Base-by-base conservation (phyloP, 306 rosid species). In the Prunus campanulata region DNA sequence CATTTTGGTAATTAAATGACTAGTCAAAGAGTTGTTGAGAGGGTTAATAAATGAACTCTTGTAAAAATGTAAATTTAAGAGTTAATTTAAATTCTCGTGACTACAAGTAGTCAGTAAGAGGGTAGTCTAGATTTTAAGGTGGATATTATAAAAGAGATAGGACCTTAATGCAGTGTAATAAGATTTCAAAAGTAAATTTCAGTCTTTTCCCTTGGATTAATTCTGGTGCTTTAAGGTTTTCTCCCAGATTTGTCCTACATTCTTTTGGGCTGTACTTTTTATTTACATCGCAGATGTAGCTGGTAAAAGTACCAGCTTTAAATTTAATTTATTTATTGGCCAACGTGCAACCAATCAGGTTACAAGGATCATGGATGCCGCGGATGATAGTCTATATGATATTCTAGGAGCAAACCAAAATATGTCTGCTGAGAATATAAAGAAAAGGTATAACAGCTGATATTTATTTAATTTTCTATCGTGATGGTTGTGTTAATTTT, bases 341-440 rank as follows among this genome's bases (percentile, higher is more conserved):
- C 35, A 11, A 32, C 14, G 56, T 72, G 52, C 3, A 6, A 85
- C 66, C 80, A 68, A 69, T 76, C 89, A 94, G 97, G 97, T 94
- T 61, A 84, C 96, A 74, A 85, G 98, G 83, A 94, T 94, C 77
- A 89, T 94, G 96, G 95, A 84, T 48, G 86, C 79, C 65, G 96
- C 77, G 61, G 87, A 78, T 56, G 94, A 85, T 77, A 80, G 83
- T 82, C 95, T 94, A 44, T 94, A 91, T 77, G 98, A 92, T 81
- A 79, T 94, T 78, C 76, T 94, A 16, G 97, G 97, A 79, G 91
- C 88, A 61, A 94, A 94, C 85, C 90, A 80, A 56, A 92, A 86
- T 83, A 89, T 91, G 90, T 80, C 97, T 5, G 60, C 66, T 25
- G 95, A 82, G 25, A 92, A 94, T 80, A 78, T 94, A 57, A 94